Evolutionary conservation across 2,329 filamentous ascomycete genomes (phyloP), one percentile per base, ranked within the genome.

Genomic region (Neonectria ditissima): DNA sequence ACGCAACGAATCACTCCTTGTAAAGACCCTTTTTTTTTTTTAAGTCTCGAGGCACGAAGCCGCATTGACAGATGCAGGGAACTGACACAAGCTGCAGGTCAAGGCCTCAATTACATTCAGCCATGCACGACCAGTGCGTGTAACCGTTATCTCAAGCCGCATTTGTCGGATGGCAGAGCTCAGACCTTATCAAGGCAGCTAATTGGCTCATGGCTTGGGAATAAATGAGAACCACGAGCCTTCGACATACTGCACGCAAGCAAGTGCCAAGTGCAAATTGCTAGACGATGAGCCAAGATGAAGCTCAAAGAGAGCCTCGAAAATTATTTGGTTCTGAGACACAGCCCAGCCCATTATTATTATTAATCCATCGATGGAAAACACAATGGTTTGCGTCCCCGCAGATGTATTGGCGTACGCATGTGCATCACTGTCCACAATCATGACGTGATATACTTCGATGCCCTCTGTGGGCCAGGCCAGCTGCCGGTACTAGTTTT

Each of bases 361-460:
- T 34, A 34, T 16, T 13, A 13, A 34, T 34, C 32, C 32, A 16
- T 34, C 32, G 16, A 34, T 34, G 16, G 16, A 34, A 34, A 34
- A 14, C 32, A 30, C 28, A 34, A 6, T 34, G 32, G 32, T 16
- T 34, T 34, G 14, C 14, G 32, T 16, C 14, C 5, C 14, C 13
- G 4, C 11, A 22, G 30, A 39, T 32, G 14, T 18, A 20, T 22
- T 18, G 32, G 22, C 22, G n/a, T n/a, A 45, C 22, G n/a, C 24
- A 45, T 7, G 32, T 34, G 28, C 48, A 53, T 53, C 56, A 59
- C 51, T 37, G 9, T 11, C 30, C 28, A 47, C 37, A 16, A n/a
- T 26, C 18, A 59, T 59, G 56, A 20, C 51, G 55, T 59, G 56
- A 59, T 48, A 59, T 48, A 20, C 30, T 57, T 41, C 20, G 26